phyloP scores from a whole-genome alignment of 2,329 filamentous ascomycete genomes.

The Neofusicoccum sp. region DNA sequence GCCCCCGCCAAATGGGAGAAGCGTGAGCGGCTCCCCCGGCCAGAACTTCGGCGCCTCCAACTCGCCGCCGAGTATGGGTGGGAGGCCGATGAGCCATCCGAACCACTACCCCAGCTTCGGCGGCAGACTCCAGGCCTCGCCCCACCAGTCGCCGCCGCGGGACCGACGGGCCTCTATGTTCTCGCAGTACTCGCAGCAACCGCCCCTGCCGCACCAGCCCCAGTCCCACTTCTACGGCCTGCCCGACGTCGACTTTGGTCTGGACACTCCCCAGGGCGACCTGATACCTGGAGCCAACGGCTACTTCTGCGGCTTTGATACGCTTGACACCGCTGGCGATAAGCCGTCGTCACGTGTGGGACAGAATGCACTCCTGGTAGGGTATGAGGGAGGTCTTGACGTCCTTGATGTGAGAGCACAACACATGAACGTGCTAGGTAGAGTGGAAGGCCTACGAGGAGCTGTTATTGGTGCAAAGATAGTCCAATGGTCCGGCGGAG shows the following conservation, averaged over 20 bases:
- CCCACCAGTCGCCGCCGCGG: conserved; percentile 36
- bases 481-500: conserved; percentile 66
- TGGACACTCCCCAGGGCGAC: conserved; percentile 50
- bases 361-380: conserved; percentile 72
- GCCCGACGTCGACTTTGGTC: conserved; percentile 68
- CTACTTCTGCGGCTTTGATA: conserved; percentile 82
- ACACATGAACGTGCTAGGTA: conserved; percentile 69
- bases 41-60: conserved; percentile 39
- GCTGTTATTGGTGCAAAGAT: conserved; percentile 82
- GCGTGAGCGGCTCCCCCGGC: conserved; percentile 48
- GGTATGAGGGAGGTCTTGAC: conserved; percentile 78
- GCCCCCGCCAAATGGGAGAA: conserved; percentile 44
- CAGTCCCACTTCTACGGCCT: conserved; percentile 78
- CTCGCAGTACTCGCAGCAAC: conserved; percentile 54
- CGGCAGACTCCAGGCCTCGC: conserved; percentile 38
- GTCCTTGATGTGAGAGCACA: conserved; percentile 73
- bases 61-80: conserved; percentile 35
- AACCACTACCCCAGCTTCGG: conserved; percentile 49
- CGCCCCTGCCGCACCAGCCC: conserved; percentile 73
- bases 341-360: conserved; percentile 43
- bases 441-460: conserved; percentile 76
- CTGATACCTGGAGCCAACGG: conserved; percentile 68
- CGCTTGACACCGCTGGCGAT: conserved; percentile 54
- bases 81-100: conserved; percentile 49
- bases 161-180: conserved; percentile 57